Evolutionary conservation across 306 rosid species (phyloP), one percentile per base, ranked within the genome.

Genomic region (Prunus padus): DNA sequence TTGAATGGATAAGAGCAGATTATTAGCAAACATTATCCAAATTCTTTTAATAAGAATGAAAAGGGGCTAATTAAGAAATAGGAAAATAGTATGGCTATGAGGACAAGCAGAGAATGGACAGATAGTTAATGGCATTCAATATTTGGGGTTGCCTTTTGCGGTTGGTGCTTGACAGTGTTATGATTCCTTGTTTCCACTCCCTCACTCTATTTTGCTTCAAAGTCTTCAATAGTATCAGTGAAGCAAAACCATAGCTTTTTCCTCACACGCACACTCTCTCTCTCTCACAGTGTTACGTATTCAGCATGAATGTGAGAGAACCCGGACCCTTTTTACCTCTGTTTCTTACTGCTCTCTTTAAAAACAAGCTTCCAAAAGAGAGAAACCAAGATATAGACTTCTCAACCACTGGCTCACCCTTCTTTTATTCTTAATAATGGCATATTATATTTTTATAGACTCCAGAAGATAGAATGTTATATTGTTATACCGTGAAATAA

Each of bases 171-270:
- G 83, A 71, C 50, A 68, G 50, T 56, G 77, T 77, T 68, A 75
- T 91, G 71, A 87, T 88, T 91, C 91, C 80, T 85, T 88, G 92
- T 77, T n/a, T n/a, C 77, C 69, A 30, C 76, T 80, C 70, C 63
- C 74, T 57, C 80, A 31, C 82, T 67, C 85, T 67, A 78, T 76
- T 42, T 69, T n/a, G 11, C 22, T 71, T 55, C 75, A 20, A 71
- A 23, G 12, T 51, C 76, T 70, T 54, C 77, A 90, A 82, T 78
- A 85, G 82, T 83, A 88, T 82, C 88, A 67, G 69, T 7, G 4
- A 57, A 70, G 79, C 81, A 71, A 80, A 70, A 44, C 12, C 67
- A 40, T 56, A 61, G 49, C 74, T 16, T 69, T 50, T 9, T 18
- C 10, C 73, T 72, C 25, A 46, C 67, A 1, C 64, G n/a, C n/a